Base-by-base conservation (phyloP, 2,329 filamentous ascomycete genomes). In the Cordyceps cicadae region DNA sequence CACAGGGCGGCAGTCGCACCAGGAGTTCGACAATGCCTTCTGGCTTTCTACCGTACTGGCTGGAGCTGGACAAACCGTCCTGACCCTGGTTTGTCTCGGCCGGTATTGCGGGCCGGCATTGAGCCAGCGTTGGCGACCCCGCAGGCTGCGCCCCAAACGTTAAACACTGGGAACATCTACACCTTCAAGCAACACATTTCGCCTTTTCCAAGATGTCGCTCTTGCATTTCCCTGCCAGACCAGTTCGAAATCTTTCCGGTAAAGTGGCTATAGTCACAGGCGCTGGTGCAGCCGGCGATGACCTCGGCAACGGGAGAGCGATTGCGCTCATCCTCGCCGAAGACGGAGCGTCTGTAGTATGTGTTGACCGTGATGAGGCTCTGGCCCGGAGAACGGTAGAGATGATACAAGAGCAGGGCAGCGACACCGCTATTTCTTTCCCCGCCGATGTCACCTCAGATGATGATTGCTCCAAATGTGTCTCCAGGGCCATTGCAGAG, bases 261-360 rank as follows among this genome's bases (percentile, higher is more conserved):
- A 75, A 77, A 62, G 76, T 79, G 17, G 79, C 81, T 50, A 82
- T 86, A 57, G 78, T 86, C 32, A 84, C 82, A 0, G 83, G 83
- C 14, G 61, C 61, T 19, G 61, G 61, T 34, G 61, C 61, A 5
- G 45, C 51, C 2, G 80, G 77, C 34, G 78, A 83, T 46, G 83
- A 82, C 0, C 82, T 87, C 50, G 84, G 84, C 5, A 87, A 87
- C 64, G 84, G 82, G 0, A 77, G 79, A 41, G 84, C 79, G 0
- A 79, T 80, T 59, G 79, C 83, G 2, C 80, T 87, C 50, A 75
- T 87, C 34, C 74, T 87, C 1, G 83, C 83, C 4, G 76, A 81
- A 54, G 83, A 85, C 29, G 83, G 83, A 9, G 81, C 79, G 66
- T 71, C 76, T 5, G 81, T 87, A 3, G 69, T 86, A n/a, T 86